These are phyloP conservation scores for Hyparrhenia diplandra DNA, from an alignment of 176 grass and related monocot genomes.

Conservation along the genomic window DNA sequence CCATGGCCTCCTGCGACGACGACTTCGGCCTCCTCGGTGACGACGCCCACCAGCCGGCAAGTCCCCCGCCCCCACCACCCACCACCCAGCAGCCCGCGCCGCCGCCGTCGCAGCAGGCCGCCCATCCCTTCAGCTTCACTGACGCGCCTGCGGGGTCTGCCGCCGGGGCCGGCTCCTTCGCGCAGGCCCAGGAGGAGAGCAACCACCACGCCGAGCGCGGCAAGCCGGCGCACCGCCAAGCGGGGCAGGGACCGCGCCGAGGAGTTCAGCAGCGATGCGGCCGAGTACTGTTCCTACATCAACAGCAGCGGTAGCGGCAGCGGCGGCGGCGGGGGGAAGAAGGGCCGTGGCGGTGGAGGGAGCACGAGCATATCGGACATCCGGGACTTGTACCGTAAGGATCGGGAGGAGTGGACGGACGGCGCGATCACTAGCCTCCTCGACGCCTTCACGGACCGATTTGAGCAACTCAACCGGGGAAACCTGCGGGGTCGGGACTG, in stretches of 20 bases:
- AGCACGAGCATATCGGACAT: slow-evolving; percentile 27
- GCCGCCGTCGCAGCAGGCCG: slow-evolving; percentile 15
- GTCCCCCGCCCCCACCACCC: slow-evolving; percentile 16
- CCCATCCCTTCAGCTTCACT: slow-evolving; percentile 39
- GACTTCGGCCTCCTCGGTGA: slow-evolving; percentile 76
- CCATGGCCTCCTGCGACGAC: slow-evolving; percentile 91
- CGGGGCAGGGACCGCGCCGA: slow-evolving; percentile 53
- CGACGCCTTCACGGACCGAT: slow-evolving; percentile 73
- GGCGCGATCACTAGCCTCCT: slow-evolving; percentile 75
- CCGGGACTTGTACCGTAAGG: slow-evolving; percentile 51
- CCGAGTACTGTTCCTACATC: slow-evolving; percentile 74
- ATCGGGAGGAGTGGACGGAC: slow-evolving; percentile 94
- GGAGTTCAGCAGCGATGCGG: slow-evolving; percentile 75
- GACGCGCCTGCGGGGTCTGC: slow-evolving; percentile 4
- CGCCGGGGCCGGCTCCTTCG: slow-evolving; percentile 24
- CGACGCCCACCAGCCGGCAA: slow-evolving; percentile 31
- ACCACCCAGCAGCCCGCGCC: slow-evolving; percentile 27
- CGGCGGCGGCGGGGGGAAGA: slow-evolving; percentile 36
- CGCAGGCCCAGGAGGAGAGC: slow-evolving; percentile 35
- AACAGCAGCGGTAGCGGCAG: slow-evolving; percentile 38
- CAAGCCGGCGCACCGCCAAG: slow-evolving; percentile 39
- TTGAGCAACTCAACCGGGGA: slow-evolving; percentile 83
- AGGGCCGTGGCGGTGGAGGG: slow-evolving; percentile 18
- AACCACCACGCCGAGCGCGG: slow-evolving; percentile 51
- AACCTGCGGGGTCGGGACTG: slow-evolving; percentile 88